These are phyloP conservation scores for Nicotiana attenuata DNA, from an alignment of 257 asterid species.

Conservation along the genomic window DNA sequence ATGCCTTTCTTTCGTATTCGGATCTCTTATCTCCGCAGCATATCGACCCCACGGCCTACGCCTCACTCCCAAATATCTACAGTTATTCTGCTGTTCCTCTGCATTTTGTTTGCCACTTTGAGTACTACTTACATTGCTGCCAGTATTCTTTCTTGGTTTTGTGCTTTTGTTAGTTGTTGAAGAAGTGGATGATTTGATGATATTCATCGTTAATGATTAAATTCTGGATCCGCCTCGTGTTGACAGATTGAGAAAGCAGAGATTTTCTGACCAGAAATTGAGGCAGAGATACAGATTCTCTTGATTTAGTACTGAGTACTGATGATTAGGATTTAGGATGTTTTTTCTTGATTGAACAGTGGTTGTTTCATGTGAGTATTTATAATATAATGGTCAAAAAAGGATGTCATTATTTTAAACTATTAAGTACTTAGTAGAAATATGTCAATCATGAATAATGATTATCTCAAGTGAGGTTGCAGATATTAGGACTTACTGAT, in stretches of 20 bases:
- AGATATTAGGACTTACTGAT: background rate
- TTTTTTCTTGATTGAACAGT: background rate
- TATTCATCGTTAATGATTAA: background rate
- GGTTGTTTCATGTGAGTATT: background rate
- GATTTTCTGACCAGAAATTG: background rate
- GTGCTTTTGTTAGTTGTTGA: background rate
- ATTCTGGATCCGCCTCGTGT: background rate
- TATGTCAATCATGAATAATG: background rate
- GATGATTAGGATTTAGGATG: background rate
- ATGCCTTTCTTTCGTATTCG: slow-evolving; percentile 73
- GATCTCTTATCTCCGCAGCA: slow-evolving; percentile 87
- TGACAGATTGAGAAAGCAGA: background rate
- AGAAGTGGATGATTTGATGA: background rate
- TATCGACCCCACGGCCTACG: slow-evolving; percentile 90
- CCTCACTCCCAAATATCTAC: slow-evolving; percentile 66
- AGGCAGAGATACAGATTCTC: background rate
- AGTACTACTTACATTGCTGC: background rate
- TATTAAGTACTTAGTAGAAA: background rate
- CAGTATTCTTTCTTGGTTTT: background rate
- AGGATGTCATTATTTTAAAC: background rate
- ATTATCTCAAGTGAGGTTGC: background rate
- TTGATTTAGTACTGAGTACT: too few species aligned
- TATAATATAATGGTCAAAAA: background rate
- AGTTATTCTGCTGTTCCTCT: slow-evolving; percentile 16
- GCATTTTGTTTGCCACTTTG: slow-evolving; percentile 13